Base-by-base conservation (phyloP, 805 yeast species). In the Pichia sporocuriosa region DNA sequence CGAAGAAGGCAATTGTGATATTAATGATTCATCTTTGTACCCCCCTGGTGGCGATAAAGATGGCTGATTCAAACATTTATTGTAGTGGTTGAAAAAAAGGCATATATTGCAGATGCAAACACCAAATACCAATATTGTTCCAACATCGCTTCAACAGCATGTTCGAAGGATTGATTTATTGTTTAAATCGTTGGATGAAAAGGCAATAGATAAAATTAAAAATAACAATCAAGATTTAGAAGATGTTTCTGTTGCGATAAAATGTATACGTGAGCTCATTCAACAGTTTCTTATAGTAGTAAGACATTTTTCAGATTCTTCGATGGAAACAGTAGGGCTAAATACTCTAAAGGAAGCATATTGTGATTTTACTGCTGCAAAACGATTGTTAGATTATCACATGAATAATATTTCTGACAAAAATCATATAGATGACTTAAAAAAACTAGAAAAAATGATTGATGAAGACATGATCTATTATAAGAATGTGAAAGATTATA, bases 401-500 rank as follows among this genome's bases (percentile, higher is more conserved):
- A 11, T 35, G 7, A 33, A 42, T 8, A 20, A n/a, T 12, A 25
- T 11, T 12, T 13, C 6, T 15, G 7, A 27, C 5, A n/a, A 12
- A 6, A 32, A 27, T 23, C n/a, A 36, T 20, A 4, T 16, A 9
- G 8, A 30, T 4, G 45, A 37, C 2, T 15, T 42, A 13, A 33
- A 37, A 16, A 12, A 21, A 10, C 15, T 27, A 9, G 26, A 37
- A 4, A 37, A 37, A 13, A 26, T 37, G 7, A 11, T 42, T 2
- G 12, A 24, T 20, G 36, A 37, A 6, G 29, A 43, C 16, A 2
- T 11, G 11, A 27, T 39, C 38, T 30, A 33, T 19, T 42, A 26
- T 15, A 42, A 42, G 19, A 38, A 20, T 8, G 21, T 42, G 9
- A 42, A 42, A 24, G 45, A 37, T 13, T 37, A 22, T 19, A 42